phyloP scores from a whole-genome alignment of 345 rosid genomes.

The Eucalyptus shirleyi region DNA sequence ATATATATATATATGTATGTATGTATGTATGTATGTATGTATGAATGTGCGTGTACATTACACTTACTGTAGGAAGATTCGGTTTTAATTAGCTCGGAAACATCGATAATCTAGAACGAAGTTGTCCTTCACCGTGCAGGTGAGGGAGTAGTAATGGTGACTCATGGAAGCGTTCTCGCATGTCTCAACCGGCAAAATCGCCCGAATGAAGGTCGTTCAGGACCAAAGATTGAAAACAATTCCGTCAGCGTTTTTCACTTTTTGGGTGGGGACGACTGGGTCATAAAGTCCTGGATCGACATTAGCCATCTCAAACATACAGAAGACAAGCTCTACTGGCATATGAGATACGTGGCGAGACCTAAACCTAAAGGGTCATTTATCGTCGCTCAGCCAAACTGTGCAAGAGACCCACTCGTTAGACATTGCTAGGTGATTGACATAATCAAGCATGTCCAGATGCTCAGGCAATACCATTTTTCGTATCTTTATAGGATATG shows the following conservation, averaged over 20 bases:
- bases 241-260: constrained; percentile 3
- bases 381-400: not conserved
- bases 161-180: constrained; percentile 70
- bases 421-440: not conserved
- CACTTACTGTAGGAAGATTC: not conserved
- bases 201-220: constrained; percentile 19
- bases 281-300: not conserved
- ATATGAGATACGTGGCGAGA: not conserved
- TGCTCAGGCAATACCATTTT: not conserved
- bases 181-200: constrained; percentile 44
- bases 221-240: constrained; percentile 42
- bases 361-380: not conserved
- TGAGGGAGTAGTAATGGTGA: constrained; percentile 46
- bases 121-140: constrained; percentile 15
- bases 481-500: not conserved
- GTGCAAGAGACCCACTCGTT: not conserved
- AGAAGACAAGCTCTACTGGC: not conserved
- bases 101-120: not conserved
- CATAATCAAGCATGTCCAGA: not conserved
- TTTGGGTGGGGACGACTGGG: not conserved
- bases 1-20: too few species aligned
- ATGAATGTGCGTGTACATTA: not conserved
- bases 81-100: not conserved
- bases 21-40: too few species aligned
- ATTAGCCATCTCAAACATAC: not conserved